A percentile compares a stretch with the other conserved stretches of the same genome.
Evolutionary conservation across 805 yeast genomes (phyloP).

Genomic region (Lipomyces starkeyi): DNA sequence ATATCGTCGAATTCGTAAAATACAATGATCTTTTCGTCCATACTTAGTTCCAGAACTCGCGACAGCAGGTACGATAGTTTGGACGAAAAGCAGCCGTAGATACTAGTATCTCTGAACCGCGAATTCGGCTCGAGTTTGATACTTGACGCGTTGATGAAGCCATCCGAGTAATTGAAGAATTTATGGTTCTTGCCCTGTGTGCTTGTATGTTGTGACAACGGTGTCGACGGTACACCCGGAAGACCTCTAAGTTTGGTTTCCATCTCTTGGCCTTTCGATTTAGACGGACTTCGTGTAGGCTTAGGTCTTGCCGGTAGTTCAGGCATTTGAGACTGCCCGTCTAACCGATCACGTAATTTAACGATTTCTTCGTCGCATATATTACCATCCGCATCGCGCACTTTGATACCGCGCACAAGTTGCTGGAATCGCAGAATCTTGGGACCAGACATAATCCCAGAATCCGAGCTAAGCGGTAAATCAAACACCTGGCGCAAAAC

Average conservation of each 20-base stretch:
- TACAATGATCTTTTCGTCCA: conserved; percentile 59
- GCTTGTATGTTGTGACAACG: conserved; percentile 8
- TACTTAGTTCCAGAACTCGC: conserved; percentile 56
- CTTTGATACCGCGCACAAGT: conserved; percentile 15
- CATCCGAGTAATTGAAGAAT: conserved; percentile 15
- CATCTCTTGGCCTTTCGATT: conserved; percentile 42
- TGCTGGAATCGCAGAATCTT: conserved; percentile 22
- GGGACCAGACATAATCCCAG: conserved; percentile 52
- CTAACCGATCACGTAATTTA: background rate
- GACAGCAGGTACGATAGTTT: conserved; percentile 67
- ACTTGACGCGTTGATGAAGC: conserved; percentile 1
- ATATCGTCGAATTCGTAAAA: conserved; percentile 75
- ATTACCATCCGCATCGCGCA: conserved; percentile 39
- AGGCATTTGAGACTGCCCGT: background rate
- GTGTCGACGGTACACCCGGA: conserved; percentile 23
- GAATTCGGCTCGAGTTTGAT: conserved; percentile 14
- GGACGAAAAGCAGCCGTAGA: conserved; percentile 64
- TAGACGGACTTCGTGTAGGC: conserved; percentile 30
- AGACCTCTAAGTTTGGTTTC: conserved; percentile 33
- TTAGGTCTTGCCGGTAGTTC: background rate
- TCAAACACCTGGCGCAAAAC: conserved; percentile 39
- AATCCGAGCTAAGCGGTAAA: conserved; percentile 34
- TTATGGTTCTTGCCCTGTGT: conserved; percentile 6
- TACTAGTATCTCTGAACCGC: conserved; percentile 32
- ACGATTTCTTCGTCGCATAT: conserved; percentile 58